Evolutionary conservation across 2,329 filamentous ascomycete species (phyloP), one percentile per base, ranked within the genome.

Genomic region (Pestalotiopsis sp.): DNA sequence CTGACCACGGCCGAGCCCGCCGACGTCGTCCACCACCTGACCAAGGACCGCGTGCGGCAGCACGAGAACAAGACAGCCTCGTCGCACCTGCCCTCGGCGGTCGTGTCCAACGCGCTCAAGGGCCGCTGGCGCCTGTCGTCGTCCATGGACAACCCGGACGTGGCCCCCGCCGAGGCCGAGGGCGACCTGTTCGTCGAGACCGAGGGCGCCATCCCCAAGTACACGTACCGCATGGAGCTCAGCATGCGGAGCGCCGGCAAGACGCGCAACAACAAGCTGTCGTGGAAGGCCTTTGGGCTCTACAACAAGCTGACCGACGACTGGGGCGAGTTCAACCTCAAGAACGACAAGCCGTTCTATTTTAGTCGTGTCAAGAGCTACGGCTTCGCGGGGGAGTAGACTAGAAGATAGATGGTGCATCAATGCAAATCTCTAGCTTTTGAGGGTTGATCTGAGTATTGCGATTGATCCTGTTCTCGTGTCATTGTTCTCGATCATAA

Each of bases 281-380:
- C 85, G 0, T 99, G 96, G 95, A 92, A 92, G 75, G 92, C 92
- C 0, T 98, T 95, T 78, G 97, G 93, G 89, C 95, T 91, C 82
- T 95, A 97, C 78, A 97, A 98, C 78, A 88, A 89, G 73, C 80
- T 97, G 75, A 97, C 94, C 7, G 94, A 97, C 78, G 95, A 98
- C 80, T 96, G 93, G 92, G 93, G 86, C 4, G 92, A 93, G 81
- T 98, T 98, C 80, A 79, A 81, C 14, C 79, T 90, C 52, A 87
- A 86, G 78, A 88, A 91, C 72, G 85, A 90, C 68, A 91, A 90
- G 78, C 85, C 90, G 0, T 92, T 88, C 75, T 89, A 90, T 76
- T 92, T 91, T 73, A 92, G 90, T 75, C 83, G 90, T 13, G 90
- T 92, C 4, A 87, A 83, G 79, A 90, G 88, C 71, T 91, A 90